Base-by-base conservation (phyloP, 78 protist genomes). In the Thecamonas trahens region DNA sequence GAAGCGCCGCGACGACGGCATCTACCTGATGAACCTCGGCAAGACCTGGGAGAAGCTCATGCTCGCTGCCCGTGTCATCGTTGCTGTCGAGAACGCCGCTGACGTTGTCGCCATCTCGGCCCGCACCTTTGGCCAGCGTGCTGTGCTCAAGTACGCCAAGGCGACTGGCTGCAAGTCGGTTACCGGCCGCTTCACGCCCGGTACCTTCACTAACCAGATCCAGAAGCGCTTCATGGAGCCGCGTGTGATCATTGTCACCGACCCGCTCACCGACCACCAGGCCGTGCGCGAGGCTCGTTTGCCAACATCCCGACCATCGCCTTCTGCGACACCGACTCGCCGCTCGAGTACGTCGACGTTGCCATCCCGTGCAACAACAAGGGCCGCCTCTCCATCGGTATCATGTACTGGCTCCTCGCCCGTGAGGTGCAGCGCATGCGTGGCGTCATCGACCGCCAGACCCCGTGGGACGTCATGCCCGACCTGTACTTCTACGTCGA, bases 321-420 rank as follows among this genome's bases (percentile, higher is more conserved):
- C 72, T 87, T 98, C 86, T 91, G 97, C 92, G 92, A 94, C 87
- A 73, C 97, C 42, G 95, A 95, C 89, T 83, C 97, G 40, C 92
- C 95, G 59, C 76, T 92, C 64, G 69, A 55, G 49, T 75, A 79
- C 86, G 93, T 97, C 60, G 99, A 96, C 83, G 79, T 89, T 45
- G 99, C 97, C 74, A 94, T 98, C 84, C 99, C 99, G 45, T 88
- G 96, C 86, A 98, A 98, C 97, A 96, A 95, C 97, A 89, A 94
- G 86, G 79, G 87, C 57, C 66, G 63, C 74, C 64, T 82, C 83
- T 74, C 98, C 58, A 82, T 91, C 75, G 99, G 95, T 50, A 80
- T 96, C 35, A 80, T 96, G 83, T 95, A 90, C 94, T 97, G 98
- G 98, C 40, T 98, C 63, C 95, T 98, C 50, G 91, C 98, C 72